Evolutionary conservation across 495 filamentous ascomycete species (phyloP), one percentile per base, ranked within the genome.

Genomic region (Monascus purpureus): DNA sequence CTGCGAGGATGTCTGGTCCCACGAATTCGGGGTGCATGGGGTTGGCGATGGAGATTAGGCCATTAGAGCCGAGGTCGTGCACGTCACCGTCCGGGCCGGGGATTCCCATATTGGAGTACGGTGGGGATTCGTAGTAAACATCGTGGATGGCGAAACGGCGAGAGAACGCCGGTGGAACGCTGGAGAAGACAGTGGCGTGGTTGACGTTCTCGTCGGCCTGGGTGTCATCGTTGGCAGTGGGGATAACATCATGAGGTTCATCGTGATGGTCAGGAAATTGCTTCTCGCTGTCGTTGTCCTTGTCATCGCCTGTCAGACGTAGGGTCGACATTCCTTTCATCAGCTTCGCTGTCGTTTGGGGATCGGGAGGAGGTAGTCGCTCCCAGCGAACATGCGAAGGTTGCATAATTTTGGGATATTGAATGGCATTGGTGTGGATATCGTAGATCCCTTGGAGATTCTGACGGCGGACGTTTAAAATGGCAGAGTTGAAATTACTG

Each of bases 371-470:
- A 4, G 56, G 47, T 8, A 84, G 53, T 27, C 75, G 71, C 55
- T 86, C 82, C 67, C 86, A 82, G 32, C 74, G 73, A 6, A 72
- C 83, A 48, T 83, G 81, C 1, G 87, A 88, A 0, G 90, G 84
- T 57, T 97, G 92, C 67, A 82, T 94, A 42, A 70, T 82, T 36
- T 70, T 70, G 0, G 90, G 92, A 43, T 80, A 90, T 41, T 83
- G 79, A 67, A 95, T 81, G 25, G 62, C 42, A 49, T 97, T 97
- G 25, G 90, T 94, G 56, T 95, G 85, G 14, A 87, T 71, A 41
- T 97, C 86, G 51, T 97, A 97, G 15, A 85, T 63, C 15, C 90
- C 90, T 20, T 72, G 64, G 8, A 76, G 53, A 36, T 75, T 85
- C n/a, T 53, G 45, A 12, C 73, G 73, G 16, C 90, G 78, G 18